These are phyloP conservation scores for Candida railenensis DNA, from an alignment of 805 yeast genomes.

Conservation along the genomic window DNA sequence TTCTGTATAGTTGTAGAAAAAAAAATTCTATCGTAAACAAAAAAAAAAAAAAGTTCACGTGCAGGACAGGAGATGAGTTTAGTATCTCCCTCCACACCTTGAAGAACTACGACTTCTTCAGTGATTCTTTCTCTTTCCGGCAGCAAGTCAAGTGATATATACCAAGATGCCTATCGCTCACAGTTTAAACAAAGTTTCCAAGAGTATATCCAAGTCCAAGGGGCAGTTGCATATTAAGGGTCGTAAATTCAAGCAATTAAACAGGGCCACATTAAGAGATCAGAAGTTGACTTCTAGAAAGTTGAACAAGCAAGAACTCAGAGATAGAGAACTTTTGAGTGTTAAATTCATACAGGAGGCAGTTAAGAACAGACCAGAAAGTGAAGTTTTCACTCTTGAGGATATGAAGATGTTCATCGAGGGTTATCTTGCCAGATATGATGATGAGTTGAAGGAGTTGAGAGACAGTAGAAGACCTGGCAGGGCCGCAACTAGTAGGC, in stretches of 20 bases:
- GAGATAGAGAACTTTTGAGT: conserved; percentile 59
- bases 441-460: conserved; percentile 69
- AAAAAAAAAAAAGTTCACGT: background rate
- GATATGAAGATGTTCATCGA: conserved; percentile 64
- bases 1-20: too few species aligned
- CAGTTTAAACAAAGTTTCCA: conserved; percentile 62
- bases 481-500: conserved; percentile 76
- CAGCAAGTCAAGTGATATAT: background rate
- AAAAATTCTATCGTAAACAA: too few species aligned
- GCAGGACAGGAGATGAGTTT: background rate
- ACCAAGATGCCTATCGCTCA: conserved; percentile 64
- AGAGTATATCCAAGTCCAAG: conserved; percentile 53
- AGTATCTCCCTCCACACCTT: background rate
- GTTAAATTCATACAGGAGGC: conserved; percentile 48
- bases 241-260: conserved; percentile 79
- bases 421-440: conserved; percentile 65
- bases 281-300: conserved; percentile 63
- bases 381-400: conserved; percentile 44
- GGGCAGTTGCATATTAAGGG: conserved; percentile 81
- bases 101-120: background rate
- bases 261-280: conserved; percentile 85
- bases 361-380: conserved; percentile 26
- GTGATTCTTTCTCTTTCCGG: background rate
- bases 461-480: conserved; percentile 75
- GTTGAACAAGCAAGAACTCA: conserved; percentile 54